phyloP scores from a whole-genome alignment of 2,329 filamentous ascomycete genomes.

The Botrytis tulipae region DNA sequence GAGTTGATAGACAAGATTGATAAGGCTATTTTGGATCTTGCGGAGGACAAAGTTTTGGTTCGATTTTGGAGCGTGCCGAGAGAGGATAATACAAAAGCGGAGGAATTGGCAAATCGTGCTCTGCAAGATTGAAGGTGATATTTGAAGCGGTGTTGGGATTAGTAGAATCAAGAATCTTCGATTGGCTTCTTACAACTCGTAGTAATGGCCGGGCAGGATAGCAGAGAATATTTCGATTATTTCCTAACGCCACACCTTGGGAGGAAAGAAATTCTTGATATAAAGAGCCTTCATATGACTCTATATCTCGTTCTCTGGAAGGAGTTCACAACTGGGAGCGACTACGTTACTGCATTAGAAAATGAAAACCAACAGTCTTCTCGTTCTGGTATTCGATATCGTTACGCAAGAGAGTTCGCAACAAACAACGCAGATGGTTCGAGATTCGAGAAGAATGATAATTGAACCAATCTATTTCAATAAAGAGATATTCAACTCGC shows the following conservation, averaged over 20 bases:
- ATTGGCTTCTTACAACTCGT: background rate
- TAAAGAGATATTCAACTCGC: background rate
- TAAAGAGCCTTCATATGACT: background rate
- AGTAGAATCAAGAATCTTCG: too few relatives aligned
- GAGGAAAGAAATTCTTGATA: too few relatives aligned
- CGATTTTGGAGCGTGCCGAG: background rate
- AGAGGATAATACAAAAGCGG: background rate
- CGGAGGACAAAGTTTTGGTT: background rate
- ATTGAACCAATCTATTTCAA: background rate
- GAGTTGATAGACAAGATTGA: background rate
- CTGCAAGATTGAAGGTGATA: background rate
- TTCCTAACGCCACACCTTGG: fast-evolving
- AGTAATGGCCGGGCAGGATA: background rate
- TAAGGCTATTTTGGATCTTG: background rate
- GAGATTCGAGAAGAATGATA: too few relatives aligned
- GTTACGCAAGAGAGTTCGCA: background rate
- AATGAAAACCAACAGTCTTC: too few relatives aligned
- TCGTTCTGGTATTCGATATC: too few relatives aligned
- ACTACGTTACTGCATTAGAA: too few relatives aligned
- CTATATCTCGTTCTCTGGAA: background rate
- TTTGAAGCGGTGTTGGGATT: background rate
- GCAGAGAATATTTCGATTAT: too few relatives aligned
- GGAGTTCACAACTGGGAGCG: fast-evolving
- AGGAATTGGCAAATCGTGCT: background rate
- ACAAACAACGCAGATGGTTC: fast-evolving